Percentiles rank a stretch among this genome's conserved stretches.
Conservation (phyloP, 2,329 filamentous ascomycete species). For the Diaporthe caulivora region DNA sequence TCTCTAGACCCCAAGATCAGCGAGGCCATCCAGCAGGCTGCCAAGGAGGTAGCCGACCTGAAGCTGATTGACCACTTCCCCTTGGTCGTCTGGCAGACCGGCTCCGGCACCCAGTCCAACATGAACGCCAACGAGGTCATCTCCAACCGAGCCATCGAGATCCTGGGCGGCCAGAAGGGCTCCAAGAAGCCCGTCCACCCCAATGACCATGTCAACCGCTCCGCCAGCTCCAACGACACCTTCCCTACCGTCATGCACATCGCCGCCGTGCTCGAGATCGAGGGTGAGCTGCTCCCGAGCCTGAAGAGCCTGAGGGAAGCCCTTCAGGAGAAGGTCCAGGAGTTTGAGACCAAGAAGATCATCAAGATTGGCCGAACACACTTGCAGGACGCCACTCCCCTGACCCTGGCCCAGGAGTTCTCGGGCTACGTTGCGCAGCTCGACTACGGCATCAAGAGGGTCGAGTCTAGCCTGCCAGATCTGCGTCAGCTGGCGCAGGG, state of each 20-base stretch:
- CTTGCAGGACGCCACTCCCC: slow-evolving; percentile 94
- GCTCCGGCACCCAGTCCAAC: slow-evolving; percentile 98
- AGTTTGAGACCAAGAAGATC: slow-evolving; percentile 86
- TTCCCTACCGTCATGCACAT: slow-evolving; percentile 99
- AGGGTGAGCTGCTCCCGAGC: slow-evolving; percentile 85
- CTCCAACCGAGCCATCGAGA: slow-evolving; percentile 98
- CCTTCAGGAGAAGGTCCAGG: slow-evolving; percentile 88
- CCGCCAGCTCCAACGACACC: slow-evolving; percentile 97
- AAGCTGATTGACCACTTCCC: slow-evolving; percentile 98
- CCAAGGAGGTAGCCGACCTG: slow-evolving; percentile 90
- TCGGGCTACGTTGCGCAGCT: slow-evolving; percentile 97
- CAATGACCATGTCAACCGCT: slow-evolving; percentile 99
- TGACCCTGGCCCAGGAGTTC: slow-evolving; percentile 97
- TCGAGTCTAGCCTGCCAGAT: slow-evolving; percentile 63
- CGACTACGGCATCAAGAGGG: slow-evolving; percentile 88
- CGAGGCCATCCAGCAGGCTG: slow-evolving; percentile 93
- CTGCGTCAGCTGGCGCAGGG: slow-evolving; percentile 48
- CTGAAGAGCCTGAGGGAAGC: slow-evolving; percentile 85
- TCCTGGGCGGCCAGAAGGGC: slow-evolving; percentile 92
- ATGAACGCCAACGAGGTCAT: slow-evolving; percentile 99
- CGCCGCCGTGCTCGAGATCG: slow-evolving; percentile 92
- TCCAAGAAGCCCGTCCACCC: slow-evolving; percentile 99
- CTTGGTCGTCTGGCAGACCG: slow-evolving; percentile 99
- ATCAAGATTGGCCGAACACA: slow-evolving; percentile 99
- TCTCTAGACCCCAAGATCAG: slow-evolving; percentile 85